phyloP scores from a whole-genome alignment of 2,329 filamentous ascomycete species.

The Aspergillus hortae region DNA sequence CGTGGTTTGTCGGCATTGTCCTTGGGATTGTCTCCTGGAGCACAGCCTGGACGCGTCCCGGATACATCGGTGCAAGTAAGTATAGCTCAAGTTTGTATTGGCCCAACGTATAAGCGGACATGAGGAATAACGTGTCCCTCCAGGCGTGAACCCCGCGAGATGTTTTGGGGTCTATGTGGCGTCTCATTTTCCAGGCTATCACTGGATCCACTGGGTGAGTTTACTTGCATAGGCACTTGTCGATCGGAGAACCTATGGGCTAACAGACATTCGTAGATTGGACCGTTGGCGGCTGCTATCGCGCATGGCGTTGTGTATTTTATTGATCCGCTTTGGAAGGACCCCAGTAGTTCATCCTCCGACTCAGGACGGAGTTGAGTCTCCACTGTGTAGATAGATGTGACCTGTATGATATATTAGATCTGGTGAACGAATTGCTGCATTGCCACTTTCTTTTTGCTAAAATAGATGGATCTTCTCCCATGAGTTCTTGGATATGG shows the following conservation, averaged over 20 bases:
- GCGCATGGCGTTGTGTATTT: slow-evolving; percentile 32
- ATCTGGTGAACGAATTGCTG: too few relatives aligned
- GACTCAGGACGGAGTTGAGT: neutral
- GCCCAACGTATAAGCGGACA: neutral
- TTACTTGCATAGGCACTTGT: neutral
- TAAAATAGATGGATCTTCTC: too few relatives aligned
- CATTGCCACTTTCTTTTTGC: neutral
- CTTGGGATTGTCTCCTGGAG: slow-evolving; percentile 37
- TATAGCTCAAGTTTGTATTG: neutral
- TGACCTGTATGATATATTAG: neutral
- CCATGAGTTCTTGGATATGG: too few relatives aligned
- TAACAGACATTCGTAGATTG: slow-evolving; percentile 15
- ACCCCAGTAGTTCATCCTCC: slow-evolving; percentile 1
- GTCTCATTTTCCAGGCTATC: slow-evolving; percentile 31
- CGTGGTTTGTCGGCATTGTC: slow-evolving; percentile 46
- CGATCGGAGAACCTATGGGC: neutral
- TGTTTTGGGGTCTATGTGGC: slow-evolving; percentile 46
- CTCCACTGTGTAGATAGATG: neutral
- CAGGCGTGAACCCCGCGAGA: slow-evolving; percentile 43
- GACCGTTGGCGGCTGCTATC: slow-evolving; percentile 27
- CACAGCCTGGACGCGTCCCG: slow-evolving; percentile 37
- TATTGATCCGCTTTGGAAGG: slow-evolving; percentile 23
- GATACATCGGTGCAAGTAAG: slow-evolving; percentile 41
- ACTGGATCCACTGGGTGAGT: slow-evolving; percentile 38
- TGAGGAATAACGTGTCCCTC: neutral